Conservation (phyloP, 2,329 filamentous ascomycete genomes). For the Gaeumannomyces tritici region DNA sequence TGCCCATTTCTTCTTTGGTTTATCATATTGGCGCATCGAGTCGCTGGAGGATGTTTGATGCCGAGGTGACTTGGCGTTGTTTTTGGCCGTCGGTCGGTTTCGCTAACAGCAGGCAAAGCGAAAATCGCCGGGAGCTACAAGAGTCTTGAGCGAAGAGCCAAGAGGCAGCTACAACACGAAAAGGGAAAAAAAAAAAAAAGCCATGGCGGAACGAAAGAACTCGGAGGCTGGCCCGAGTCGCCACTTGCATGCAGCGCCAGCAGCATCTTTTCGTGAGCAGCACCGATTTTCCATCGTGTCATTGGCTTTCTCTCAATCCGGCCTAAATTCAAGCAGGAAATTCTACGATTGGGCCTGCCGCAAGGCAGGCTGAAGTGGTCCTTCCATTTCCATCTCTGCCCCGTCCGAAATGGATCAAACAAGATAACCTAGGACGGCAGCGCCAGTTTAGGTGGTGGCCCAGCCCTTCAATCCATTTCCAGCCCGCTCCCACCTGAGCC, state of each 20-base stretch:
- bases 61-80: not conserved
- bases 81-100: not conserved
- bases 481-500: not conserved
- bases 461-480: not conserved
- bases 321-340: not conserved
- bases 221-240: conserved; percentile 31
- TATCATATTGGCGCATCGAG: not conserved
- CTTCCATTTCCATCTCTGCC: not conserved
- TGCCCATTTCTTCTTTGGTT: not conserved
- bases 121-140: not conserved
- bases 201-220: conserved; percentile 36
- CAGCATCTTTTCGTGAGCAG: conserved; percentile 42
- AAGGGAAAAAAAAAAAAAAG: not conserved
- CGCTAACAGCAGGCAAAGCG: not conserved
- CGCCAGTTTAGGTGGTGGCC: too few species aligned
- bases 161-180: not conserved
- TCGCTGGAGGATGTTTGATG: not conserved
- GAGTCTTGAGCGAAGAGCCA: not conserved
- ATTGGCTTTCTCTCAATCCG: not conserved
- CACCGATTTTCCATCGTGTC: conserved; percentile 12
- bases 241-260: conserved; percentile 32
- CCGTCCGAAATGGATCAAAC: not conserved
- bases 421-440: not conserved
- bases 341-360: not conserved
- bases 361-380: not conserved